Base-by-base conservation (phyloP, 805 yeast species). In the Lachancea thermotolerans region DNA sequence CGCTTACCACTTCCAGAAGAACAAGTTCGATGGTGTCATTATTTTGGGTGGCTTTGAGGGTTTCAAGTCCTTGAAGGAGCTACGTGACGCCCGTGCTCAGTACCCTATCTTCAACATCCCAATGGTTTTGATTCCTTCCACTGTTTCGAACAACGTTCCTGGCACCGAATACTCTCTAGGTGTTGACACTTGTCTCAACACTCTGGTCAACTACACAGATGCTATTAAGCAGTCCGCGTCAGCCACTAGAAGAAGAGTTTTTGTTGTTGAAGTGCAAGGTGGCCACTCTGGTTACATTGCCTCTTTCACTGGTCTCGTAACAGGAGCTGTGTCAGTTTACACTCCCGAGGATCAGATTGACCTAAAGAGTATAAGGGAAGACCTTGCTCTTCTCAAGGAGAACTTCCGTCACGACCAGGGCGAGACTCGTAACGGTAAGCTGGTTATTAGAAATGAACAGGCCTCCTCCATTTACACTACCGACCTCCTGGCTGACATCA, bases 41-140 rank as follows among this genome's bases (percentile, higher is more conserved):
- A 75, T 93, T 47, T 81, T 93, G 49, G 99, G 99, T 55, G 99
- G 99, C 0, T 93, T 90, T 61, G 99, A 93, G 72, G 98, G 96
- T n/a, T 93, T 82, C 73, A 75, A 75, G 10, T 79, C 97, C 1
- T 74, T 93, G 55, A 79, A 85, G 57, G 85, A 89, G 70, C 75
- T 93, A 53, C 84, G 85, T 55, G 74, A 75, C 54, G 88, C 93
- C 29, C 79, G 96, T 65, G 54, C 63, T 12, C 70, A 78, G 48
- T 93, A 88, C 69, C 98, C 99, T 37, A 81, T 91, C 27, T 86
- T 93, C 71, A 80, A 91, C 66, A 89, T 93, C 53, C 99, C 99
- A 51, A 82, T 91, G 86, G 85, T 86, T 35, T 79, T 87, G 56
- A 75, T 93, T 53, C 99, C 99, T 10, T 91, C 98, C 2, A 93